A percentile compares a stretch with the other conserved stretches of the same genome.
These are phyloP conservation scores for Dendrobium officinale DNA, from an alignment of 106 monocot genomes.

Conservation along the genomic window DNA sequence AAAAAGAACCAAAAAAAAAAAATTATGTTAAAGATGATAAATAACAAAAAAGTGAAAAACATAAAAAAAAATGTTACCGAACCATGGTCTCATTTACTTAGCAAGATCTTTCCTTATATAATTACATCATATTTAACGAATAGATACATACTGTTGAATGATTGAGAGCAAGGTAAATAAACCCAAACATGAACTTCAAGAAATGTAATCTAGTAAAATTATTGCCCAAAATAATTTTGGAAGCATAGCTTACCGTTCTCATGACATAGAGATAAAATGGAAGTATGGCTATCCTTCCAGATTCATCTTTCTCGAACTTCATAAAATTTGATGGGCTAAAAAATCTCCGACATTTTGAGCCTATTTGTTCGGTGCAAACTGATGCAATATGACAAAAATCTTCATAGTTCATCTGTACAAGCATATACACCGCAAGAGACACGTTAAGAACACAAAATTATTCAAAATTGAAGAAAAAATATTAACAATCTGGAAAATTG, in stretches of 20 bases:
- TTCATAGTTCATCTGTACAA: conserved; percentile 95
- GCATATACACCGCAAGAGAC: not conserved
- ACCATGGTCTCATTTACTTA: not conserved
- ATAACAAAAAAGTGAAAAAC: not conserved
- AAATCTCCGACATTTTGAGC: conserved; percentile 91
- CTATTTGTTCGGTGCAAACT: conserved; percentile 94
- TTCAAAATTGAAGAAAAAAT: not conserved
- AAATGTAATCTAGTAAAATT: not conserved
- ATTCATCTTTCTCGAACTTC: conserved; percentile 99
- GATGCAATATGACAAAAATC: conserved; percentile 99
- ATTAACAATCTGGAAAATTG: not conserved
- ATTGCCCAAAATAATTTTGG: not conserved
- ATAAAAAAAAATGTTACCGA: not conserved
- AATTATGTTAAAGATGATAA: not conserved
- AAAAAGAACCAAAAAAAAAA: not conserved
- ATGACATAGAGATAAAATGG: conserved; percentile 99
- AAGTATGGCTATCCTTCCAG: conserved; percentile 96
- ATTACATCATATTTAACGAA: not conserved
- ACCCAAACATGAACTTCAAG: not conserved
- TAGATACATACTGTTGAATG: not conserved
- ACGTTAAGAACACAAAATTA: not conserved
- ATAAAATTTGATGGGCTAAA: conserved; percentile 99
- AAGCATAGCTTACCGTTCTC: conserved; percentile 64
- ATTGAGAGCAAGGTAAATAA: not conserved
- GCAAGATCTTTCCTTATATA: not conserved